phyloP scores from a whole-genome alignment of 192 early-diverging fungal species.

The Entomortierella chlamydospora region DNA sequence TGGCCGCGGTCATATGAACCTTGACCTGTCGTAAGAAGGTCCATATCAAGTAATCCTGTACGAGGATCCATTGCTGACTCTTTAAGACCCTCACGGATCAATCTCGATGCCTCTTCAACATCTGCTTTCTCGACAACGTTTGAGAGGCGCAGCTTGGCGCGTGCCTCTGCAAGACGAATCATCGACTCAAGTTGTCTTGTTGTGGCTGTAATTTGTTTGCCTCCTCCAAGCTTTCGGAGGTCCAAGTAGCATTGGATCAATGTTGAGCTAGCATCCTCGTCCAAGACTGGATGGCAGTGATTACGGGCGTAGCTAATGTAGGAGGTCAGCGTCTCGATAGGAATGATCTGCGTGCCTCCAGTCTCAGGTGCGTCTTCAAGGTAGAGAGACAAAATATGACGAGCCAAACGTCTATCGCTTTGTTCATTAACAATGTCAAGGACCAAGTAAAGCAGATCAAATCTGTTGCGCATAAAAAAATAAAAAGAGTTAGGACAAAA shows the following conservation, averaged over 20 bases:
- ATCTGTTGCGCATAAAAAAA: constrained; percentile 61
- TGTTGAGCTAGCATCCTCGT: constrained; percentile 78
- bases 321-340: constrained; percentile 85
- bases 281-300: constrained; percentile 78
- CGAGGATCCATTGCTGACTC: constrained; percentile 92
- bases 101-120: constrained; percentile 89
- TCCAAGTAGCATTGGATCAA: constrained; percentile 88
- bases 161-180: constrained; percentile 95
- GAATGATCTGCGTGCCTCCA: constrained; percentile 60
- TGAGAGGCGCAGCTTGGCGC: constrained; percentile 90
- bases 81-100: constrained; percentile 91
- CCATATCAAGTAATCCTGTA: constrained; percentile 94
- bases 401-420: constrained; percentile 87
- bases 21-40: constrained; percentile 91
- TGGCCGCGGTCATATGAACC: constrained; percentile 77
- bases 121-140: constrained; percentile 78
- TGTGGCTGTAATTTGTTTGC: constrained; percentile 86
- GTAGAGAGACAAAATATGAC: constrained; percentile 91
- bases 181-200: constrained; percentile 97
- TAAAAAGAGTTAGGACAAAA: no score
- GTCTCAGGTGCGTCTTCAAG: constrained; percentile 69
- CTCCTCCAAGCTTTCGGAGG: constrained; percentile 80
- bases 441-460: constrained; percentile 93
- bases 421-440: constrained; percentile 90
- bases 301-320: constrained; percentile 93